Base-by-base conservation (phyloP, 208 protist genomes). In the Lotmaria passim region DNA sequence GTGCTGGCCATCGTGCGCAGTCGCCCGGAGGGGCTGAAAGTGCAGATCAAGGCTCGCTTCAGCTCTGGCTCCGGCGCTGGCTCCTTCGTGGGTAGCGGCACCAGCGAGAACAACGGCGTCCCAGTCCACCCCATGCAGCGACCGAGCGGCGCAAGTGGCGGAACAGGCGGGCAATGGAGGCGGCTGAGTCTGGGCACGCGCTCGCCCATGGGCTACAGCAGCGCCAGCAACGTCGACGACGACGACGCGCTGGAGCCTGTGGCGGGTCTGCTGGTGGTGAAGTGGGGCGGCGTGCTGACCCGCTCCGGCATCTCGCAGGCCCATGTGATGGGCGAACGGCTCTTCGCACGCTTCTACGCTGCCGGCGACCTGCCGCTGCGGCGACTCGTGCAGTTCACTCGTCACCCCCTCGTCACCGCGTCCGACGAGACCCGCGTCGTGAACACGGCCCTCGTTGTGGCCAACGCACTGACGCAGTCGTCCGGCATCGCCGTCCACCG, bases 231-330 rank as follows among this genome's bases (percentile, higher is more conserved):
- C 21, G 47, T 19, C n/a, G 53, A 23, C 7, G 61, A 75, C 1
- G 60, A 75, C 23, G 70, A 64, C 7, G 11, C 0, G 39, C 44
- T 1, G 24, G 66, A 69, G 38, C 66, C 53, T 28, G 47, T 60
- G 21, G 65, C 69, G 3, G 81, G 73, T n/a, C 44, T 82, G 52
- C 58, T 86, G 3, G 76, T 89, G 55, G 77, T 86, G 41, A 89
- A 89, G 72, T 89, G 83, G 83, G 83, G 83, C 19, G 83, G 83
- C 12, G 72, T 79, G 30, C 70, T 85, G 51, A 89, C 83, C 33
- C 53, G 64, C 36, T 65, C 77, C 21, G 83, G 83, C 50, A 75
- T 82, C 63, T 53, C 63, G 15, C 83, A 86, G 57, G 80, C 83
- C 7, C 72, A 75, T 38, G 61, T 79, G 36, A 78, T 86, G 50